phyloP scores from a whole-genome alignment of 345 rosid species.

The Pseudoturritis turrita region DNA sequence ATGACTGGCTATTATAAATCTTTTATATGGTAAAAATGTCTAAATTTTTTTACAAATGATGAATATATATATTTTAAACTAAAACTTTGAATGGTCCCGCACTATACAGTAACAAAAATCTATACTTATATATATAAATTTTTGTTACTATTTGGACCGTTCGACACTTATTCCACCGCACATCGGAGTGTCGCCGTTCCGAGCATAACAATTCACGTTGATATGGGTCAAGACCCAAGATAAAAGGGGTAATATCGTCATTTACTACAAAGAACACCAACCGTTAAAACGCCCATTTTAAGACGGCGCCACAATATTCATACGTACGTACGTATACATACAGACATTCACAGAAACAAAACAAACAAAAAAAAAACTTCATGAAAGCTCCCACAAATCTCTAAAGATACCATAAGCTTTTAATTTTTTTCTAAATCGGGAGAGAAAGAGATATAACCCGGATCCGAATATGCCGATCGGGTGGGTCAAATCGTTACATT shows the following conservation, averaged over 20 bases:
- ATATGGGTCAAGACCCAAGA: too few species aligned
- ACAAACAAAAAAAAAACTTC: neutral
- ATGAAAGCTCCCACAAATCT: neutral
- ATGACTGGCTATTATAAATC: too few species aligned
- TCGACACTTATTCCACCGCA: too few species aligned
- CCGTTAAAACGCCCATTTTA: conserved; percentile 30
- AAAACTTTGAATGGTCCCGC: too few species aligned
- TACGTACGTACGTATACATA: conserved; percentile 3
- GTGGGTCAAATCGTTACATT: conserved; percentile 88
- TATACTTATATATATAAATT: too few species aligned
- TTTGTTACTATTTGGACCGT: too few species aligned
- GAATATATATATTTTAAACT: too few species aligned
- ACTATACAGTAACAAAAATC: too few species aligned
- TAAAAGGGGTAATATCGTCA: conserved; percentile 1
- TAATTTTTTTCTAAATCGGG: neutral
- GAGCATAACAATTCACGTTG: too few species aligned
- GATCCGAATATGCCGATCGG: conserved; percentile 57
- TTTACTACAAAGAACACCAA: conserved; percentile 1
- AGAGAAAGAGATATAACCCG: neutral
- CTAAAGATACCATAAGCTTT: neutral
- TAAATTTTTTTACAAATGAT: too few species aligned
- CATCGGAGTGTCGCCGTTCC: too few species aligned
- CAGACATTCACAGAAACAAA: neutral
- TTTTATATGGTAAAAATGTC: too few species aligned
- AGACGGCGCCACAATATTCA: conserved; percentile 15